Conservation (phyloP, 2,329 filamentous ascomycete species). For the Tolypocladium sp. region DNA sequence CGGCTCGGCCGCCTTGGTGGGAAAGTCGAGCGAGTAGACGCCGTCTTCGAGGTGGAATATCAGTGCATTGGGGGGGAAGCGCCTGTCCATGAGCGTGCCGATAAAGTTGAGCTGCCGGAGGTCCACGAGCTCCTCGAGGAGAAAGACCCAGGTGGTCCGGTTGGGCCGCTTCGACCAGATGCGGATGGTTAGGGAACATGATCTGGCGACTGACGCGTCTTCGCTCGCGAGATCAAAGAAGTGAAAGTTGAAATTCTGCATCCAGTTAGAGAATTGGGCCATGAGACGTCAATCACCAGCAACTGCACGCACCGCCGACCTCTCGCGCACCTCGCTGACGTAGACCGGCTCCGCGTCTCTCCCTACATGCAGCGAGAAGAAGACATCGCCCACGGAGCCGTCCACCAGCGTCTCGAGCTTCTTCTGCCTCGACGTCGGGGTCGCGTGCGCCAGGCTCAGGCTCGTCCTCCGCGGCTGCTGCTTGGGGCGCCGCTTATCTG, state of each 20-base stretch:
- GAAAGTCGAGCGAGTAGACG: constrained; percentile 71
- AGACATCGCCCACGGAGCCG: constrained; percentile 71
- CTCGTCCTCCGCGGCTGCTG: constrained; percentile 35
- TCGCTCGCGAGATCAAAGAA: constrained; percentile 67
- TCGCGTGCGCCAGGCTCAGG: constrained; percentile 37
- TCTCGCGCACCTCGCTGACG: constrained; percentile 71
- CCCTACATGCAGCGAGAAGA: constrained; percentile 74
- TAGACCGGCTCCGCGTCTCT: constrained; percentile 68
- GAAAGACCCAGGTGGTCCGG: constrained; percentile 43
- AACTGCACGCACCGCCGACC: constrained; percentile 50
- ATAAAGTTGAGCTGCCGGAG: constrained; percentile 70
- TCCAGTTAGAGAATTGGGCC: background rate
- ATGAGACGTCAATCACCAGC: background rate
- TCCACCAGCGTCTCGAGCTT: constrained; percentile 66
- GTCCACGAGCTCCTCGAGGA: constrained; percentile 66
- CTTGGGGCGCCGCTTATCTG: constrained; percentile 5
- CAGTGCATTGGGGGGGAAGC: constrained; percentile 72
- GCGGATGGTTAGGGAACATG: constrained; percentile 55
- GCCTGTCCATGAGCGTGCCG: constrained; percentile 59
- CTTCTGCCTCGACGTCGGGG: constrained; percentile 52
- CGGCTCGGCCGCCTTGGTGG: constrained; percentile 37
- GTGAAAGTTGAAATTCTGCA: constrained; percentile 74
- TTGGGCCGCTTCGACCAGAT: constrained; percentile 60
- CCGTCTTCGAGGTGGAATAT: constrained; percentile 82
- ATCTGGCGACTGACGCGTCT: constrained; percentile 55